Conservation (phyloP, 2,329 filamentous ascomycete species). For the Zopfia rhizophila region DNA sequence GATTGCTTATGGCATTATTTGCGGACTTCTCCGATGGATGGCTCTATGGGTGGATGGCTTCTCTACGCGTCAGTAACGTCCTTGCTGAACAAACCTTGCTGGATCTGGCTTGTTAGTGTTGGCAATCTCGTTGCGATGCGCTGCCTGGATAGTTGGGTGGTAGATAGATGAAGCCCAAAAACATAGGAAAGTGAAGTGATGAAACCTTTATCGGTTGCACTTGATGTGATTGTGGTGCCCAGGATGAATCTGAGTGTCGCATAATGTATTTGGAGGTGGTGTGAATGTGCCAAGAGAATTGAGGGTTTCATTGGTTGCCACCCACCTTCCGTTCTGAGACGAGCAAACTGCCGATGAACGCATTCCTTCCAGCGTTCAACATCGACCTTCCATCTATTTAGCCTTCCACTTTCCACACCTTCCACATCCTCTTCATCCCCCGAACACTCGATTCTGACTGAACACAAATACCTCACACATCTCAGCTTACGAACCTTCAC, state of each 20-base stretch:
- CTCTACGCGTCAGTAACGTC: constrained; percentile 4
- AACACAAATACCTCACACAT: constrained; percentile 3
- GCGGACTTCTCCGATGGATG: too few relatives aligned
- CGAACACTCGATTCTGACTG: background rate
- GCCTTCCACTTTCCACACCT: constrained; percentile 2
- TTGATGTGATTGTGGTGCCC: too few relatives aligned
- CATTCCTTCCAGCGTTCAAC: constrained; percentile 7
- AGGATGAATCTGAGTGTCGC: too few relatives aligned
- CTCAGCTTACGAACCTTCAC: constrained; percentile 27
- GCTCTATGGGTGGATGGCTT: too few relatives aligned
- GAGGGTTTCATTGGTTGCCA: too few relatives aligned
- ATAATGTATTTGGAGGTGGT: too few relatives aligned
- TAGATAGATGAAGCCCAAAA: constrained; percentile 12
- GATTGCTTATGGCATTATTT: too few relatives aligned
- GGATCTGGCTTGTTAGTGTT: constrained; percentile 9
- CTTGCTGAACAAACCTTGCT: constrained; percentile 9
- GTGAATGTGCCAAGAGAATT: too few relatives aligned
- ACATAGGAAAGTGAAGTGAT: too few relatives aligned
- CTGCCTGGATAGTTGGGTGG: background rate
- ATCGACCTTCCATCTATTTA: background rate
- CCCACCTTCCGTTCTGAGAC: constrained; percentile 17
- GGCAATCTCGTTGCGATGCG: constrained; percentile 12
- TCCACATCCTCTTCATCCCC: background rate
- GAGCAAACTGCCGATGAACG: constrained; percentile 7
- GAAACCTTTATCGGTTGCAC: too few relatives aligned